Base-by-base conservation (phyloP, 1,284 basidiomycete genomes). In the Tausonia pullulans region DNA sequence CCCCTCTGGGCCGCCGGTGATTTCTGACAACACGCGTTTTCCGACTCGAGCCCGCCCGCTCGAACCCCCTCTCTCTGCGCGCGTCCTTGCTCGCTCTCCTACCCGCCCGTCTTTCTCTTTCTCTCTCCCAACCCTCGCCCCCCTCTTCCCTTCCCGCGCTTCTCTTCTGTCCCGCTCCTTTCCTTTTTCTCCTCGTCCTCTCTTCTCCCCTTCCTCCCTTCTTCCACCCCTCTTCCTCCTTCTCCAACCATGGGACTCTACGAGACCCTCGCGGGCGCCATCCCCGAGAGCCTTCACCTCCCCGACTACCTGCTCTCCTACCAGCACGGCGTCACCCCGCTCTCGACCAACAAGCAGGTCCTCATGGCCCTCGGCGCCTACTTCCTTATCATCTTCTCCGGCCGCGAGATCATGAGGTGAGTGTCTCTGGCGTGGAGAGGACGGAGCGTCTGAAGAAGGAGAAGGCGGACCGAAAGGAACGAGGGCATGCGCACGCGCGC, bases 371-470 rank as follows among this genome's bases (percentile, higher is more conserved):
- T 98, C 68, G 81, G 78, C 46, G 82, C 83, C 65, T 98, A 98
- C 81, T 84, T 98, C 70, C 84, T 83, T 74, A 79, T 88, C 79
- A 87, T 98, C 76, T 98, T 98, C 73, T 84, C 88, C 68, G 83
- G 89, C 55, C 86, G 87, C 72, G 84, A 84, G 71, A 77, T 90
- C 72, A 97, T 97, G 93, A 88, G 84, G 77, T 78, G 63, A 69
- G 77, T 76, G 69, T 72, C 62, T 60, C 69, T 71, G 54, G 46
- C 41, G 27, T 27, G 27, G 27, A 1, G 27, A 27, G 27, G 27
- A 27, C 1, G 27, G 27, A 27, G 59, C 64, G 46, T 43, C 1
- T 27, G 27, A 27, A 2, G 27, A 27, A 27, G 27, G 27, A 27
- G 27, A 27, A 27, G 27, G 27, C 27, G 27, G 27, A 27, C 45